phyloP scores from a whole-genome alignment of 352 stramenopile species.

The Globisporangium carolinianum region DNA sequence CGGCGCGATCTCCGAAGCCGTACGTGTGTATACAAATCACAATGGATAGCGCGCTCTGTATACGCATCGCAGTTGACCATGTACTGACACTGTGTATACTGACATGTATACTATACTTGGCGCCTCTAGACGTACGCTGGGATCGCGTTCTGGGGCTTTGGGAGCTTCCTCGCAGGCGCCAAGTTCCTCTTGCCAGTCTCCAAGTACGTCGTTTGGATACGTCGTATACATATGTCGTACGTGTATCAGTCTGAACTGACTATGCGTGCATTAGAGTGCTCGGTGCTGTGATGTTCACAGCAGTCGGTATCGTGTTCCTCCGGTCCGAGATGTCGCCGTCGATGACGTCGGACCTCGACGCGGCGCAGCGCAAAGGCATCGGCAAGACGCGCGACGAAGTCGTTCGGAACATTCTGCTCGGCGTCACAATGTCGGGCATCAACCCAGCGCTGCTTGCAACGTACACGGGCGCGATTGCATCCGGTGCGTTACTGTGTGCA shows the following conservation, averaged over 20 bases:
- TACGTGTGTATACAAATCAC: constrained; percentile 14
- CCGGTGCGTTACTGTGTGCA: constrained; percentile 33
- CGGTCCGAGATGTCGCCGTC: constrained; percentile 75
- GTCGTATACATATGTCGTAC: not conserved
- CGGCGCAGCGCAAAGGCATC: constrained; percentile 41
- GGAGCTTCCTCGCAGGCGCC: constrained; percentile 76
- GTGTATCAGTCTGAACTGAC: not conserved
- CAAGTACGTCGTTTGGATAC: constrained; percentile 47
- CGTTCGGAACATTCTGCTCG: constrained; percentile 77
- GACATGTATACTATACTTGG: not conserved
- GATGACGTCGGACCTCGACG: constrained; percentile 47
- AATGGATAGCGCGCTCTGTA: too few species aligned
- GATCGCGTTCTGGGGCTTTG: constrained; percentile 87
- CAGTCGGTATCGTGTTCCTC: constrained; percentile 76
- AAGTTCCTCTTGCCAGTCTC: constrained; percentile 80
- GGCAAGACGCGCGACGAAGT: constrained; percentile 54
- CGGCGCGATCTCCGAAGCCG: constrained; percentile 77
- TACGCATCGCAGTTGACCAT: not conserved
- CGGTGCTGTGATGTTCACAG: constrained; percentile 79
- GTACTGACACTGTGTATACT: constrained; percentile 5
- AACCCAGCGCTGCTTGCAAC: constrained; percentile 80
- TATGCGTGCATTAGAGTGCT: constrained; percentile 41
- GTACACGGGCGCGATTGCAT: constrained; percentile 84
- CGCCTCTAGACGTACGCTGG: constrained; percentile 68
- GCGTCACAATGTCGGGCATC: constrained; percentile 84